phyloP scores from a whole-genome alignment of 192 early-diverging fungal species.

The Coemansia sp. region DNA sequence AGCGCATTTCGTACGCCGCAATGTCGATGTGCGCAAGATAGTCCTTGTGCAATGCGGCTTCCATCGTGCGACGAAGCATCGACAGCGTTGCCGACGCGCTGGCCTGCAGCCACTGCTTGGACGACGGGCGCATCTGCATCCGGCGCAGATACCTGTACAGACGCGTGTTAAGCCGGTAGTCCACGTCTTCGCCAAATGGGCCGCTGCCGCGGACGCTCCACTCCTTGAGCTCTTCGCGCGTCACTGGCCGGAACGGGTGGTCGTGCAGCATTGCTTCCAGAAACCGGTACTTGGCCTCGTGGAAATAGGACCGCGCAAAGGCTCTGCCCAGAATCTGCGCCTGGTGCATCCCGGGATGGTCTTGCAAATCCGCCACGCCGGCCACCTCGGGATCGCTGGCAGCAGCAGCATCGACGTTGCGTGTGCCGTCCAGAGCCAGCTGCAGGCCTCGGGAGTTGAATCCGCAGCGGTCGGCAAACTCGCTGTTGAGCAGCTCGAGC shows the following conservation, averaged over 20 bases:
- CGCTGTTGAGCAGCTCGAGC: constrained; percentile 37
- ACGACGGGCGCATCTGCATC: constrained; percentile 30
- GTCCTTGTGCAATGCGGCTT: constrained; percentile 20
- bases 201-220: constrained; percentile 30
- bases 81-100: constrained; percentile 45
- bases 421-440: constrained; percentile 14
- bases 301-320: constrained; percentile 42
- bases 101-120: constrained; percentile 42
- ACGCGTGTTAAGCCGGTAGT: constrained; percentile 30
- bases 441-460: constrained; percentile 16
- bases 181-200: constrained; percentile 39
- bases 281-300: constrained; percentile 13
- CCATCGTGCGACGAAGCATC: constrained; percentile 34
- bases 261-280: constrained; percentile 47
- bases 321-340: constrained; percentile 30
- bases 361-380: constrained; percentile 5
- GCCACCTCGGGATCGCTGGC: constrained; percentile 11
- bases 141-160: constrained; percentile 39
- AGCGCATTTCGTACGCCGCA: constrained; percentile 14
- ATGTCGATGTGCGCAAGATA: constrained; percentile 35
- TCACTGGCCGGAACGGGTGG: constrained; percentile 46
- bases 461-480: constrained; percentile 33
- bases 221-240: constrained; percentile 36
- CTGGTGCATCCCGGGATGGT: constrained; percentile 14
- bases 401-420: constrained; percentile 20